Evolutionary conservation across 495 filamentous ascomycete genomes (phyloP).

Genomic region (Daldinia grandis): DNA sequence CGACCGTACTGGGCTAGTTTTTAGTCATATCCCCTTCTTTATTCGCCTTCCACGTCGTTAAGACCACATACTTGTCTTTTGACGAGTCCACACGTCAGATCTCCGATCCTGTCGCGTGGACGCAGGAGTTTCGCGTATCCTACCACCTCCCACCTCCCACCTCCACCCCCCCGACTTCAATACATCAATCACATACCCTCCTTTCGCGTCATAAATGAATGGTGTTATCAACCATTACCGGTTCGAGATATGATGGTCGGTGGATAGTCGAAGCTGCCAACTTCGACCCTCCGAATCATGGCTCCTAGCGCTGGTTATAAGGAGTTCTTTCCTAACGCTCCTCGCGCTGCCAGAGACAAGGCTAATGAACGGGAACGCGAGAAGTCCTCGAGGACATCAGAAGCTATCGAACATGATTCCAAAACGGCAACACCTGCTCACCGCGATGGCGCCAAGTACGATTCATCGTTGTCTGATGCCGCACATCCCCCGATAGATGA

Average conservation of each 20-base stretch:
- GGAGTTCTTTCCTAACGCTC: slow-evolving; percentile 89
- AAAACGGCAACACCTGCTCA: slow-evolving; percentile 49
- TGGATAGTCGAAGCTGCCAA: slow-evolving; percentile 56
- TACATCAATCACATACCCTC: slow-evolving; percentile 26
- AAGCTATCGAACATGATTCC: slow-evolving; percentile 61
- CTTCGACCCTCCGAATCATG: slow-evolving; percentile 69
- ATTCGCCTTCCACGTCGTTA: slow-evolving; percentile 16
- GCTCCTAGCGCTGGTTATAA: slow-evolving; percentile 80
- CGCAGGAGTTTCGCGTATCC: slow-evolving; percentile 47
- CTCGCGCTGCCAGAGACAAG: slow-evolving; percentile 65
- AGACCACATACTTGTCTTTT: slow-evolving; percentile 30
- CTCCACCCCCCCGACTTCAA: slow-evolving; percentile 14
- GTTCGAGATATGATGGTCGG: slow-evolving; percentile 64
- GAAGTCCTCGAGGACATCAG: slow-evolving; percentile 43
- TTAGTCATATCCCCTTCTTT: slow-evolving; percentile 4
- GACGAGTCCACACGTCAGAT: slow-evolving; percentile 49
- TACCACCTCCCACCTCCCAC: too few relatives aligned
- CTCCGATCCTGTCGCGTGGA: slow-evolving; percentile 52
- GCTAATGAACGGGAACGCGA: slow-evolving; percentile 62
- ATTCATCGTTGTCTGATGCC: slow-evolving; percentile 50
- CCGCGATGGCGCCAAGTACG: slow-evolving; percentile 48
- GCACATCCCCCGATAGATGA: slow-evolving; percentile 60
- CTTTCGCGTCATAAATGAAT: slow-evolving; percentile 48
- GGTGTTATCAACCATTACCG: slow-evolving; percentile 48
- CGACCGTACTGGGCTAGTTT: slow-evolving; percentile 35